A percentile compares a stretch with the other conserved stretches of the same genome.
Conservation (phyloP, 495 filamentous ascomycete genomes). For the Glutinoglossum americanum region DNA sequence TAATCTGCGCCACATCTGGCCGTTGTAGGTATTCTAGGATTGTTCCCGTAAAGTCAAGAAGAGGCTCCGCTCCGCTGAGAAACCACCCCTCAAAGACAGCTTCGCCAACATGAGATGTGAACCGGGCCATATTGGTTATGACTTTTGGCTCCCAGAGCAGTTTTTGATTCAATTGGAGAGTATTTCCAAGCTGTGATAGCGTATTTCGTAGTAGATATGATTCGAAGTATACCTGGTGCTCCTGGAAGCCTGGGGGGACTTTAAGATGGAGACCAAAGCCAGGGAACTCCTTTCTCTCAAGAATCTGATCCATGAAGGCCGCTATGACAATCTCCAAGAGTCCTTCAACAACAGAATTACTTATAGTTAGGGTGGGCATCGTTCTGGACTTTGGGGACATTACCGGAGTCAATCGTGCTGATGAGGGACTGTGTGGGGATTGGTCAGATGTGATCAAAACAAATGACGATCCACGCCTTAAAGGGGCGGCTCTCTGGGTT, state of each 20-base stretch:
- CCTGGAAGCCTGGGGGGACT: slow-evolving; percentile 73
- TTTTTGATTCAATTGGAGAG: slow-evolving; percentile 46
- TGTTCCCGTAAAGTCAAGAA: slow-evolving; percentile 71
- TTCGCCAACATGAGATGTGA: slow-evolving; percentile 60
- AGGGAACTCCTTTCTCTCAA: slow-evolving; percentile 69
- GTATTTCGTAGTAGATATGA: slow-evolving; percentile 66
- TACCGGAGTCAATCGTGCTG: slow-evolving; percentile 38
- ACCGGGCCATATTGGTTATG: slow-evolving; percentile 64
- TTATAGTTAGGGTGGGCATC: slow-evolving; percentile 26
- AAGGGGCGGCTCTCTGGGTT: slow-evolving; percentile 29
- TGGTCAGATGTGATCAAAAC: slow-evolving; percentile 60
- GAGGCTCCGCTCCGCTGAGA: slow-evolving; percentile 55
- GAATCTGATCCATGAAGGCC: slow-evolving; percentile 64
- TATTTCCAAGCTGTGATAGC: slow-evolving; percentile 44
- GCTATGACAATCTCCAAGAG: slow-evolving; percentile 52
- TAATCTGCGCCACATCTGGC: slow-evolving; percentile 57
- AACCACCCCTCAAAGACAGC: slow-evolving; percentile 94
- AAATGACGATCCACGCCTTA: slow-evolving; percentile 68
- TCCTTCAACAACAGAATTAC: slow-evolving; percentile 49
- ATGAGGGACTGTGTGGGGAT: slow-evolving; percentile 28
- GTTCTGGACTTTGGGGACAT: slow-evolving; percentile 32
- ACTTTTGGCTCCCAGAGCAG: slow-evolving; percentile 62
- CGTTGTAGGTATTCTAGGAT: slow-evolving; percentile 75
- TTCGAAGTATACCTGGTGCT: slow-evolving; percentile 86
- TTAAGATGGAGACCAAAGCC: slow-evolving; percentile 80